Percentiles rank a stretch among this genome's conserved stretches.
These are phyloP conservation scores for Yamadazyma buinensis DNA, from an alignment of 1,139 yeast species.

Conservation along the genomic window DNA sequence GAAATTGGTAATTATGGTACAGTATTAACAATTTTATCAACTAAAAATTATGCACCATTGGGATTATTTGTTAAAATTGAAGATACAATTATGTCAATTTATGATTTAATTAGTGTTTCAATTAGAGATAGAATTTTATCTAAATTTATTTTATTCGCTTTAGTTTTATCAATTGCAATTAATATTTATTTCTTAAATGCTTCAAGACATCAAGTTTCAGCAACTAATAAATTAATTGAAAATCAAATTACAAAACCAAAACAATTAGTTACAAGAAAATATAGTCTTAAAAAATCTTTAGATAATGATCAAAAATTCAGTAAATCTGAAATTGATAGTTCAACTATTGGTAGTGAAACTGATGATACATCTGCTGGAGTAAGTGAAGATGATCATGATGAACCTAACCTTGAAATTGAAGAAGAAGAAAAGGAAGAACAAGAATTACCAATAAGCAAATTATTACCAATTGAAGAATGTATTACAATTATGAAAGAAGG, in stretches of 20 bases:
- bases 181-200: slow-evolving; percentile 83
- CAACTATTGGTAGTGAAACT: slow-evolving; percentile 8
- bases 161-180: slow-evolving; percentile 72
- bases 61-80: slow-evolving; percentile 63
- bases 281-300: slow-evolving; percentile 4
- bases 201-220: slow-evolving; percentile 54
- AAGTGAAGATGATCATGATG: slow-evolving; percentile 10
- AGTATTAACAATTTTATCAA: slow-evolving; percentile 63
- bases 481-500: slow-evolving; percentile 67
- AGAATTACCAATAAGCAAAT: slow-evolving; percentile 1
- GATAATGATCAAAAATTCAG: slow-evolving; percentile 5
- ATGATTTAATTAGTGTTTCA: slow-evolving; percentile 63
- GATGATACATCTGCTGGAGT: slow-evolving; percentile 10
- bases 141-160: slow-evolving; percentile 69
- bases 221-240: slow-evolving; percentile 42
- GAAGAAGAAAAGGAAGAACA: slow-evolving; percentile 19
- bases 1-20: slow-evolving; percentile 46
- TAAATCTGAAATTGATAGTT: slow-evolving; percentile 5
- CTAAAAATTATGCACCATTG: slow-evolving; percentile 66
- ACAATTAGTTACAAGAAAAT: slow-evolving; percentile 1
- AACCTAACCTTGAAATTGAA: slow-evolving; percentile 12
- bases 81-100: slow-evolving; percentile 51
- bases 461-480: slow-evolving; percentile 49
- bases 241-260: slow-evolving; percentile 34
- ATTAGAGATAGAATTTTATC: slow-evolving; percentile 80